Evolutionary conservation across 768 basidiomycete genomes (phyloP), one percentile per base, ranked within the genome.

Genomic region (Cyclocybe aegerita): DNA sequence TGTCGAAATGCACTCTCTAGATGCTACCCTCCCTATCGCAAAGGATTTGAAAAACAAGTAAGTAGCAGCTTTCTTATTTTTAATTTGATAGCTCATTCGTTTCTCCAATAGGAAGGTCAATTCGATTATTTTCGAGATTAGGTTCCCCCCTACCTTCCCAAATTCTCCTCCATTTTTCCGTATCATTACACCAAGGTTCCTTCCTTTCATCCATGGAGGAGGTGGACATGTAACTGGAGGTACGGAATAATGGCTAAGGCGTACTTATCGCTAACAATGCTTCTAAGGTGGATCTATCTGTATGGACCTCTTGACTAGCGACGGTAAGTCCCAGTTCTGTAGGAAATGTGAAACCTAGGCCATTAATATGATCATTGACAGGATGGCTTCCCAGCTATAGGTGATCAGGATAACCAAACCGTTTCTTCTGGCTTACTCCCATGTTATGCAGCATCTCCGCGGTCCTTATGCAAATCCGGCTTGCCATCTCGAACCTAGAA

Each of bases 121-220:
- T 46, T 88, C 86, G 0, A 65, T 91, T 39, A 78, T 88, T 12
- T 82, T 91, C 57, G 88, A 89, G 60, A 82, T 89, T 46, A 70
- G 85, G 32, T 90, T 87, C 60, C 84, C 83, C 7, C 74, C 80
- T 1, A 72, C 70, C 12, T 89, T 81, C 62, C 88, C 88, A 0
- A 76, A 82, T 57, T 73, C 80, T 7, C 89, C 87, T 1, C 88
- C 89, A 0, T 89, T 86, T 70, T 88, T 90, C 67, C 78, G 88
- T 49, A 82, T 89, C 31, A 75, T 90, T 16, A 83, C 82, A 17
- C 88, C 88, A 0, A 77, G 88, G 17, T 86, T 89, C 67, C 62
- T 86, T 33, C 83, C 85, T 0, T 90, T 89, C 60, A 76, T 79
- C 34, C 75, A 82, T 45, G 87, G 86, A 12, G 87, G 86, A 3